Percentiles rank a stretch among this genome's conserved stretches.
Conservation (phyloP, 1,139 yeast genomes). For the Nakaseomyces nivariensis region DNA sequence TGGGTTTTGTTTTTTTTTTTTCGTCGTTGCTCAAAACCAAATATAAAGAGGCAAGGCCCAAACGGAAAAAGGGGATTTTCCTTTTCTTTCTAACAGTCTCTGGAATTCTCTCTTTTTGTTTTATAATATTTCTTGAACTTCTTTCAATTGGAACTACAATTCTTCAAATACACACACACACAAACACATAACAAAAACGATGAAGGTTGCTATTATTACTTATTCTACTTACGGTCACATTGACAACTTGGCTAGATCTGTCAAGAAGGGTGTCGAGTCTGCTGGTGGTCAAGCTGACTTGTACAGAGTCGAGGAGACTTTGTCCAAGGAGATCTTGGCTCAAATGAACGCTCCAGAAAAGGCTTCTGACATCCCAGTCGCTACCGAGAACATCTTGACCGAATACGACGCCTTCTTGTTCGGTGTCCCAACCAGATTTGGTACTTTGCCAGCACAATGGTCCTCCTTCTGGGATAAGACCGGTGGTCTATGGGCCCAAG, state of each 20-base stretch:
- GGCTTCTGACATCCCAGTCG: conserved; percentile 44
- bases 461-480: conserved; percentile 54
- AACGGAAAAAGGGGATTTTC: not conserved
- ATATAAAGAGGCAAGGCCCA: too few species aligned
- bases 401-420: conserved; percentile 51
- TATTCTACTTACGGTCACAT: conserved; percentile 61
- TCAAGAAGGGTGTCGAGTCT: conserved; percentile 44
- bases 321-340: conserved; percentile 46
- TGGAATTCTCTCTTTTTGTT: not conserved
- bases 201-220: conserved; percentile 47
- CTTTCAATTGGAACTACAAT: not conserved
- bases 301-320: conserved; percentile 54
- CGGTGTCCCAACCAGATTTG: conserved; percentile 58
- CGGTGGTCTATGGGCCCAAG: conserved; percentile 51
- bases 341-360: conserved; percentile 60
- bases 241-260: conserved; percentile 43
- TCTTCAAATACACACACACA: not conserved
- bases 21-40: too few species aligned
- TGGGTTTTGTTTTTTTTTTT: too few species aligned
- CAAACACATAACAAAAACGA: conserved; percentile 20
- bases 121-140: too few species aligned
- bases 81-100: not conserved
- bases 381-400: conserved; percentile 38
- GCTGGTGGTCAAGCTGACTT: conserved; percentile 56
- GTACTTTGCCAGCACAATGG: conserved; percentile 55